Evolutionary conservation across 1,284 basidiomycete species (phyloP).

Genomic region (Kalmanozyma brasiliensis): DNA sequence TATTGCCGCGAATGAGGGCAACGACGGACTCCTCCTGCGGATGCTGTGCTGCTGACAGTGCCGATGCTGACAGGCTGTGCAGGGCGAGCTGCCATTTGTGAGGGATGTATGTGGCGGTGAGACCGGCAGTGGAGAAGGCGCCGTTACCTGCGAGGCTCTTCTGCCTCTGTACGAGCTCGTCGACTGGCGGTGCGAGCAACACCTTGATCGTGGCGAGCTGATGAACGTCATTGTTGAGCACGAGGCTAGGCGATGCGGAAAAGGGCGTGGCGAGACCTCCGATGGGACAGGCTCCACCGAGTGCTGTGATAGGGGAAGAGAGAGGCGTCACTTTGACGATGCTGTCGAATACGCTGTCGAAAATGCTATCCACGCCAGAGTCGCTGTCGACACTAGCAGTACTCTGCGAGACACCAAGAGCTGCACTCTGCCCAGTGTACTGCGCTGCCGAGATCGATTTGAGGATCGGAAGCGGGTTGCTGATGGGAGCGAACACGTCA

Average conservation of each 20-base stretch:
- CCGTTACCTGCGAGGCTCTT: conserved; percentile 10
- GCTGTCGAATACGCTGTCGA: conserved; percentile 17
- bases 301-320: conserved; percentile 22
- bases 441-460: conserved; percentile 13
- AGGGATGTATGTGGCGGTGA: conserved; percentile 41
- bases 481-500: conserved; percentile 32
- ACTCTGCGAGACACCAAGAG: not conserved
- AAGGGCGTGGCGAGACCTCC: conserved; percentile 35
- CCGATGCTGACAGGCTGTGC: conserved; percentile 13
- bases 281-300: conserved; percentile 37
- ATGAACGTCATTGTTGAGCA: conserved; percentile 14
- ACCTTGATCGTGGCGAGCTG: conserved; percentile 35
- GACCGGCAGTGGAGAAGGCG: conserved; percentile 15
- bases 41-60: conserved; percentile 23
- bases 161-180: conserved; percentile 12
- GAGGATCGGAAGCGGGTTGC: conserved; percentile 35
- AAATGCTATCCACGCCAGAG: not conserved
- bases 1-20: conserved; percentile 81
- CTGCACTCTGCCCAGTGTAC: conserved; percentile 3
- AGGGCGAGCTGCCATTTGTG: conserved; percentile 36
- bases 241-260: conserved; percentile 23
- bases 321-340: conserved; percentile 33
- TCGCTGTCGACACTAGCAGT: not conserved
- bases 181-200: conserved; percentile 19
- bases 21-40: conserved; percentile 54